Base-by-base conservation (phyloP, 2,329 filamentous ascomycete species). In the Ascochyta lentis region DNA sequence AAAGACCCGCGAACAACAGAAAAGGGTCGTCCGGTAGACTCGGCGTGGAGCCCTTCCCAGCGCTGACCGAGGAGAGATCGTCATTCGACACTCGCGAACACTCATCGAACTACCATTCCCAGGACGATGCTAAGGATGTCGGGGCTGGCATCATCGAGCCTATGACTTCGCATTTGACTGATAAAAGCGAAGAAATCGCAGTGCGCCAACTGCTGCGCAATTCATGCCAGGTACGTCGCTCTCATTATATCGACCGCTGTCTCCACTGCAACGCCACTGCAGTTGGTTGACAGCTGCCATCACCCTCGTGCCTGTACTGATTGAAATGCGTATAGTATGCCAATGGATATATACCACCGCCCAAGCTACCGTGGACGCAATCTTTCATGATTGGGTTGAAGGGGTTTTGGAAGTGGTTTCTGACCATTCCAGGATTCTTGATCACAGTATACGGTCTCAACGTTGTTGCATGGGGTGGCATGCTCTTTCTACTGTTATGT, bases 401-500 rank as follows among this genome's bases (percentile, higher is more conserved):
- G 26, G 82, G 84, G 0, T 91, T 90, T 69, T 88, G 86, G 85
- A 83, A 85, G 48, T 96, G 91, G 78, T 85, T 89, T 65, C 78
- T 84, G 34, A 96, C 91, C 0, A 89, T 89, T 0, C 75, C 90
- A 50, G 91, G 92, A 3, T 92, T 95, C 71, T 78, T 91, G 49
- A 84, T 94, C 37, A 89, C 87, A 2, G 73, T 96, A 6, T 96
- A 96, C 74, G 86, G 89, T 12, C 82, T 95, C 54, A 93, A 94
- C 61, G 84, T 96, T 19, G 85, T 96, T 9, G 92, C 90, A 0
- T 96, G 92, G 92, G 92, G 92, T 47, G 91, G 89, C 54, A 96
- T 96, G 92, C 82, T 96, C 31, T 96, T 96, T 76, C 79, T 96
- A 16, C 80, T 96, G 2, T 85, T 96, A 24, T 89, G 88, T 79